Evolutionary conservation across 2,329 filamentous ascomycete species (phyloP).

Genomic region (Colletotrichum melonis): DNA sequence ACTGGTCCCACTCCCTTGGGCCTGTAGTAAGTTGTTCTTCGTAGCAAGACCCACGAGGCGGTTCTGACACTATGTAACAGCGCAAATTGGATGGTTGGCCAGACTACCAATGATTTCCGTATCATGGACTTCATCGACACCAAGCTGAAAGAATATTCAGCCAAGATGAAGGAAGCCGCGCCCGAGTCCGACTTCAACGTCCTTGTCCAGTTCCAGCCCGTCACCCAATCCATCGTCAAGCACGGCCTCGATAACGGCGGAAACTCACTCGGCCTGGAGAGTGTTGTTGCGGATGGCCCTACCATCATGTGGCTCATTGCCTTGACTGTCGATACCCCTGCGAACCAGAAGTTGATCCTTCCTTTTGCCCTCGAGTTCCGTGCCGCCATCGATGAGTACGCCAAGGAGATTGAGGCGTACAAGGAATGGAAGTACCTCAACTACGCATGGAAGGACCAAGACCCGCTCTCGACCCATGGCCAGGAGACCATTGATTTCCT

Average conservation of each 20-base stretch:
- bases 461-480: constrained; percentile 52
- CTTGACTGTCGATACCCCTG: constrained; percentile 51
- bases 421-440: constrained; percentile 56
- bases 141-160: constrained; percentile 42
- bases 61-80: constrained; percentile 16
- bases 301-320: constrained; percentile 50
- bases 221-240: constrained; percentile 44
- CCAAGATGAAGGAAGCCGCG: constrained; percentile 42
- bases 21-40: constrained; percentile 35
- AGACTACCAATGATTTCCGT: constrained; percentile 41
- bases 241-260: constrained; percentile 41
- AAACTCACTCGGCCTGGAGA: constrained; percentile 47
- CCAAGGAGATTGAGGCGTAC: constrained; percentile 43
- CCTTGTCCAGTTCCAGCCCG: constrained; percentile 41
- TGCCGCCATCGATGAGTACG: constrained; percentile 60
- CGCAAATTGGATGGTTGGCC: constrained; percentile 48
- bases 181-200: constrained; percentile 38
- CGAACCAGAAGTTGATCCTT: constrained; percentile 47
- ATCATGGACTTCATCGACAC: constrained; percentile 46
- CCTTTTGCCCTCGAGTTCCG: constrained; percentile 67
- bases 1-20: constrained; percentile 46
- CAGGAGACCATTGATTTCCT: constrained; percentile 46
- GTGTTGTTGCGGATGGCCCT: constrained; percentile 48
- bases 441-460: constrained; percentile 53
- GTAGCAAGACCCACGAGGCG: background rate